Evolutionary conservation across 2,329 filamentous ascomycete genomes (phyloP).

Genomic region (Trichoderma semiorbis): DNA sequence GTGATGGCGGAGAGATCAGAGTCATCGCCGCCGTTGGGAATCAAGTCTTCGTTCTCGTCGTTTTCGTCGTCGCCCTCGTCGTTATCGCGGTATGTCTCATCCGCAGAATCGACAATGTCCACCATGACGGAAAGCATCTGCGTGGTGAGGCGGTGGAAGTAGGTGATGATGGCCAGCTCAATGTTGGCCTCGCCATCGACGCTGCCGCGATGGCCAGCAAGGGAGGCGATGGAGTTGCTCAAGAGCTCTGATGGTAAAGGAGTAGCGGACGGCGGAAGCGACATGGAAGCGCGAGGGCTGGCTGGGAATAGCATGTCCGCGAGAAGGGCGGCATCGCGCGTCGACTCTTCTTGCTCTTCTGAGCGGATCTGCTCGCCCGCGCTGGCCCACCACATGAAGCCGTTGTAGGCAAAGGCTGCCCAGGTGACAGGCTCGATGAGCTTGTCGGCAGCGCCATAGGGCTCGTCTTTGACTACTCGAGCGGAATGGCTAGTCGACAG

Average conservation of each 20-base stretch:
- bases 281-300: constrained; percentile 27
- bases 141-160: constrained; percentile 74
- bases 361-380: constrained; percentile 68
- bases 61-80: constrained; percentile 35
- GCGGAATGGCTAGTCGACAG: constrained; percentile 28
- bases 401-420: constrained; percentile 73
- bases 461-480: constrained; percentile 33
- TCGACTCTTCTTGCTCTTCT: constrained; percentile 57
- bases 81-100: constrained; percentile 37
- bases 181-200: constrained; percentile 45
- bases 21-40: constrained; percentile 28
- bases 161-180: constrained; percentile 72
- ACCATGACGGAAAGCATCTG: constrained; percentile 60
- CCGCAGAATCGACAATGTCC: constrained; percentile 53
- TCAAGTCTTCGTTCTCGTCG: constrained; percentile 28
- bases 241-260: constrained; percentile 33
- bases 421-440: constrained; percentile 63
- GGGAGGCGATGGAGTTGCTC: constrained; percentile 44
- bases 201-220: constrained; percentile 36
- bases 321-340: constrained; percentile 53
- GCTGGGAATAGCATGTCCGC: constrained; percentile 45
- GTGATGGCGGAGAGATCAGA: constrained; percentile 43
- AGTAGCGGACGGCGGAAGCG: constrained; percentile 28
- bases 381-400: constrained; percentile 89
- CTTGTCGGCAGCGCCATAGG: constrained; percentile 49